Evolutionary conservation across 805 yeast genomes (phyloP), one percentile per base, ranked within the genome.

Genomic region (Yarrowia phangngaensis): DNA sequence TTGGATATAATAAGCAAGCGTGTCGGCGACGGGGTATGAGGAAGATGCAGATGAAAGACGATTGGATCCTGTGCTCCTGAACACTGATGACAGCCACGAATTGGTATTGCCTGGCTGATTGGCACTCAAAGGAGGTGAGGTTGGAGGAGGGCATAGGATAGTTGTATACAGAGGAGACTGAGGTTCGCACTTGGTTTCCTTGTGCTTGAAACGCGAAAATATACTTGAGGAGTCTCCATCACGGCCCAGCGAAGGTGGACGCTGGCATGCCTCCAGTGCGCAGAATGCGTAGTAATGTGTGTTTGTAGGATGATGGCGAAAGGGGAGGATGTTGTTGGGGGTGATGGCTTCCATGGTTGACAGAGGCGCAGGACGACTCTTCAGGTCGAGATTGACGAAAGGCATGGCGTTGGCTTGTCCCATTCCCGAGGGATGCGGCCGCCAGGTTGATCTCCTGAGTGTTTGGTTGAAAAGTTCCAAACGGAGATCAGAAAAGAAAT

Each of bases 51-150:
- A 38, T 32, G 45, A 38, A 19, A 26, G 45, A 2, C 45, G 45
- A 19, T 38, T 38, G 19, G 45, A 38, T 8, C 30, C 43, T 8
- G 30, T 12, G 16, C 31, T 30, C 19, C 48, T 29, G 17, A 59
- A 52, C 29, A 58, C 62, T 14, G 52, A 43, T 12, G 61, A 54
- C 26, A 58, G 55, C 61, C 62, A 59, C 26, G 60, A 54, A 31
- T 48, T 53, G 14, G 60, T 56, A 22, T 41, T 41, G 35, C 48
- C 48, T 16, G 34, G 48, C 22, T 41, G 48, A 35, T 41, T 41
- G 35, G 47, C 46, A 20, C 20, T 43, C 31, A 38, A 14, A 17
- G 52, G 32, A 7, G 22, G 52, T 50, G 20, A 29, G 48, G 34
- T 29, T 41, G 35, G 48, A 41, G 32, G 45, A 38, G 24, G 26